Conservation (phyloP, 495 filamentous ascomycete genomes). For the Tricharina praecox region DNA sequence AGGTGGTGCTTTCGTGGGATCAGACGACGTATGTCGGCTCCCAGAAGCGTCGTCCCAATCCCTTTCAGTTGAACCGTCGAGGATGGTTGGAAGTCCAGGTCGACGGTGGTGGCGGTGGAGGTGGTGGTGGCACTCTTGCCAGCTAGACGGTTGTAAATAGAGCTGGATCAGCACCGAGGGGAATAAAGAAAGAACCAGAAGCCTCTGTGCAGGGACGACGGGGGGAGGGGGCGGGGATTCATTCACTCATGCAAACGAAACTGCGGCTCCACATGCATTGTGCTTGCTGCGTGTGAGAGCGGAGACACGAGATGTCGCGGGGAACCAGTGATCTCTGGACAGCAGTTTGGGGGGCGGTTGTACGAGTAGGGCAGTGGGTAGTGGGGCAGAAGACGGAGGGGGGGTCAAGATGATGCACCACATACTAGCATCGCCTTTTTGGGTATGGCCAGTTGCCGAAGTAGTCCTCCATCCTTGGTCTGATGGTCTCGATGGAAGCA, state of each 20-base stretch:
- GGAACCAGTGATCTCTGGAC: no score
- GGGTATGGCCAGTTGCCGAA: neutral
- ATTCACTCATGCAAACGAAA: slow-evolving; percentile 7
- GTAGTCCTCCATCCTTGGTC: neutral
- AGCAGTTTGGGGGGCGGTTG: no score
- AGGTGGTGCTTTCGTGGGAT: slow-evolving; percentile 16
- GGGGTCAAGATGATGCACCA: no score
- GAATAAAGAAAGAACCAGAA: no score
- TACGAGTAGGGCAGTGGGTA: no score
- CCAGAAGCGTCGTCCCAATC: slow-evolving; percentile 18
- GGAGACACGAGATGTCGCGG: no score
- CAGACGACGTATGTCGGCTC: slow-evolving; percentile 21
- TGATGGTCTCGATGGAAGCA: neutral
- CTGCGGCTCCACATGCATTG: no score
- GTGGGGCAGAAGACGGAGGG: no score
- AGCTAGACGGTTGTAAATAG: slow-evolving; percentile 5
- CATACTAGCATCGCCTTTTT: neutral
- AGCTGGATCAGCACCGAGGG: slow-evolving; percentile 3
- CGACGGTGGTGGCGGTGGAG: no score
- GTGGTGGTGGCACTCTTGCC: neutral
- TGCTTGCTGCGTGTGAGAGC: no score
- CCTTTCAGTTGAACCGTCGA: slow-evolving; percentile 17
- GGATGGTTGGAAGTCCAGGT: slow-evolving; percentile 1
- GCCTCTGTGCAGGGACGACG: no score
- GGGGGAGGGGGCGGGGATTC: no score